Conservation (phyloP, 352 stramenopile genomes). For the Pythium brassicae region DNA sequence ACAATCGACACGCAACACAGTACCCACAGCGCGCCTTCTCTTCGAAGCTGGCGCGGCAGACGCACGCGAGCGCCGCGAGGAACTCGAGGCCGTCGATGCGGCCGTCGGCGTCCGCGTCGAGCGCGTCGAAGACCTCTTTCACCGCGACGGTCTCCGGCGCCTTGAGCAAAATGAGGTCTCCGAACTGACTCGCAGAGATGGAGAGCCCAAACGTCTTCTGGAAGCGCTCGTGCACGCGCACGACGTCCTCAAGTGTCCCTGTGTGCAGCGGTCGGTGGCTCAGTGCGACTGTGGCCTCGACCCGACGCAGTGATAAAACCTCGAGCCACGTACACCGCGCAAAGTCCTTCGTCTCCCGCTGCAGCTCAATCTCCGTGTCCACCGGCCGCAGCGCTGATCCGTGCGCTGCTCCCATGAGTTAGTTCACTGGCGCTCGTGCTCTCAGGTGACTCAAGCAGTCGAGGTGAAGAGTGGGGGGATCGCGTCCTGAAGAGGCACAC, state of each 20-base stretch:
- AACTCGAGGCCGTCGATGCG: slow-evolving; percentile 82
- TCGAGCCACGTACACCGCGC: slow-evolving; percentile 44
- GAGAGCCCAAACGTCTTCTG: slow-evolving; percentile 72
- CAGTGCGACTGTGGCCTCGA: not conserved
- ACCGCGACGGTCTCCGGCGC: slow-evolving; percentile 47
- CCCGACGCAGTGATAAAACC: not conserved
- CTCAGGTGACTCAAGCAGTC: too few relatives aligned
- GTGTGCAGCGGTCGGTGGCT: not conserved
- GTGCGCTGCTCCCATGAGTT: slow-evolving; percentile 46
- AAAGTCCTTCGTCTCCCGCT: slow-evolving; percentile 75
- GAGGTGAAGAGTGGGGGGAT: too few relatives aligned
- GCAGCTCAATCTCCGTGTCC: slow-evolving; percentile 58
- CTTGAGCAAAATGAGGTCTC: slow-evolving; percentile 65
- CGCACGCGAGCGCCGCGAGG: slow-evolving; percentile 58
- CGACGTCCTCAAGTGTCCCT: slow-evolving; percentile 72
- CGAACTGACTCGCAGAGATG: slow-evolving; percentile 73
- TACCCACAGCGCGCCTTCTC: slow-evolving; percentile 69
- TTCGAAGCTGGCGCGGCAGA: slow-evolving; percentile 72
- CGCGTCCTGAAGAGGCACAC: too few relatives aligned
- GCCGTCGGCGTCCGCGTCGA: slow-evolving; percentile 69
- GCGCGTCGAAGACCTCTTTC: slow-evolving; percentile 67
- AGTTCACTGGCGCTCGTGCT: too few relatives aligned
- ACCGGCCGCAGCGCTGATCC: slow-evolving; percentile 46
- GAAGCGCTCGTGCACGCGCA: slow-evolving; percentile 56
- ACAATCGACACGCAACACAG: not conserved